A percentile compares a stretch with the other conserved stretches of the same genome.
Conservation (phyloP, 371 early-diverging fungal genomes). For the Choanephora cucurbitarum region DNA sequence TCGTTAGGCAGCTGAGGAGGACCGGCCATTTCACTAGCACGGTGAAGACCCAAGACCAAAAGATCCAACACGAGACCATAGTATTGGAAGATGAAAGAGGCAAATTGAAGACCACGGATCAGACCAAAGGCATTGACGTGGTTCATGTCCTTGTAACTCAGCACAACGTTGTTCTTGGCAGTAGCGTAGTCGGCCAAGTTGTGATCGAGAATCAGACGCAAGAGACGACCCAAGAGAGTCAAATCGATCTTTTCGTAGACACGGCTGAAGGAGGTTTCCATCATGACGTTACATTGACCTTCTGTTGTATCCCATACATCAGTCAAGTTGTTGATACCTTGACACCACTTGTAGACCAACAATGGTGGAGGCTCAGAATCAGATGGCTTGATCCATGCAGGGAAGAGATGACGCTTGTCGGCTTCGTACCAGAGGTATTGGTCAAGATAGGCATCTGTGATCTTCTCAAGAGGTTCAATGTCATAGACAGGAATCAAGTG, state of each 20-base stretch:
- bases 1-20: conserved; percentile 94
- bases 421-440: conserved; percentile 99
- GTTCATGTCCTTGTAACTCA: conserved; percentile 99
- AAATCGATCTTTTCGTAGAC: conserved; percentile 98
- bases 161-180: conserved; percentile 95
- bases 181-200: conserved; percentile 99
- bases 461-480: conserved; percentile 97
- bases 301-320: conserved; percentile 93
- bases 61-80: conserved; percentile 97
- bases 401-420: conserved; percentile 84
- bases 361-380: conserved; percentile 97
- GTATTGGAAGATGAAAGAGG: conserved; percentile 97
- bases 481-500: conserved; percentile 97
- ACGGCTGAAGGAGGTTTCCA: conserved; percentile 91
- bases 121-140: conserved; percentile 97
- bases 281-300: conserved; percentile 94
- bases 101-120: conserved; percentile 98
- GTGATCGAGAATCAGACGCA: conserved; percentile 96
- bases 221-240: conserved; percentile 92
- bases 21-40: conserved; percentile 97
- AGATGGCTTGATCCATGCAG: conserved; percentile 97
- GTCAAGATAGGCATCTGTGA: conserved; percentile 98
- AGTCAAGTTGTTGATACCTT: conserved; percentile 95
- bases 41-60: conserved; percentile 92
- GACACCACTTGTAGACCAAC: conserved; percentile 97